Conservation (phyloP, 352 stramenopile species). For the Phytophthora multivora region DNA sequence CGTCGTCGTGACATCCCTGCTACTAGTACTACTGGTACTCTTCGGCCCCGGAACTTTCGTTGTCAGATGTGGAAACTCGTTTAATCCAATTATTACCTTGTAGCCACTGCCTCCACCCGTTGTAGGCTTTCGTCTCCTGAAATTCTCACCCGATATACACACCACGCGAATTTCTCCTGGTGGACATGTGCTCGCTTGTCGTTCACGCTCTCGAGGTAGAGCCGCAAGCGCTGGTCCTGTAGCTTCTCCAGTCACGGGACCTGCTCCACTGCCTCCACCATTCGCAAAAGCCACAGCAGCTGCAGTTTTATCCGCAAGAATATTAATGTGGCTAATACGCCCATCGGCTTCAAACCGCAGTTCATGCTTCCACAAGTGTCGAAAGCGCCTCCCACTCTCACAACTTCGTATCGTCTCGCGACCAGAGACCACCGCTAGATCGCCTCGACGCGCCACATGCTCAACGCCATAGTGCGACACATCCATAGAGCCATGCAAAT, state of each 20-base stretch:
- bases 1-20: slow-evolving; percentile 26
- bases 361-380: slow-evolving; percentile 86
- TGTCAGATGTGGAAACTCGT: slow-evolving; percentile 73
- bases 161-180: slow-evolving; percentile 83
- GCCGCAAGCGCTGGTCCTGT: slow-evolving; percentile 48
- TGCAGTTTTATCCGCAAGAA: slow-evolving; percentile 83
- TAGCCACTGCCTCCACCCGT: slow-evolving; percentile 58
- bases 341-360: slow-evolving; percentile 81
- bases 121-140: slow-evolving; percentile 33
- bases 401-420: slow-evolving; percentile 78
- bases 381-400: slow-evolving; percentile 71
- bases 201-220: slow-evolving; percentile 69
- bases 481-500: slow-evolving; percentile 73
- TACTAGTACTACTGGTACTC: slow-evolving; percentile 17
- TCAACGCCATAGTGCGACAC: slow-evolving; percentile 73
- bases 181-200: slow-evolving; percentile 63
- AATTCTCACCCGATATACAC: slow-evolving; percentile 68
- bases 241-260: slow-evolving; percentile 47
- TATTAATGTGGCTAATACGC: slow-evolving; percentile 84
- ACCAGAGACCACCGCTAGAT: slow-evolving; percentile 79
- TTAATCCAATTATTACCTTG: slow-evolving; percentile 74
- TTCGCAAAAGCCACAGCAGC: slow-evolving; percentile 77
- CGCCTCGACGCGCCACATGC: slow-evolving; percentile 66
- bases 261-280: slow-evolving; percentile 27
- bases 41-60: slow-evolving; percentile 42